Percentiles rank a stretch among this genome's conserved stretches.
Conservation (phyloP, 2,329 filamentous ascomycete species). For the Escovopsis sp. region DNA sequence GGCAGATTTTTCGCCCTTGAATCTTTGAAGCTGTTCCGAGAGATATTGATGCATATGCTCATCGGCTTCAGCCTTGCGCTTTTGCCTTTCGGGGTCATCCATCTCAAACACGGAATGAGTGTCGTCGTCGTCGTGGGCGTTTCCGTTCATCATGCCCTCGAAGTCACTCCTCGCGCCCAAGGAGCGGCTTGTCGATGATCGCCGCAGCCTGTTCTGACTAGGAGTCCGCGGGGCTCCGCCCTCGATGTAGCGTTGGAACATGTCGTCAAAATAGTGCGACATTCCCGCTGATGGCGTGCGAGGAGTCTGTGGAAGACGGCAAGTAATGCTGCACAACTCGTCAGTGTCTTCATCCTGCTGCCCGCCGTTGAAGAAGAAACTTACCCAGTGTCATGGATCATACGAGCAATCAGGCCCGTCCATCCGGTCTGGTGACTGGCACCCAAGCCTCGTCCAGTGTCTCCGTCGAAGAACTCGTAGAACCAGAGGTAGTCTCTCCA, state of each 20-base stretch:
- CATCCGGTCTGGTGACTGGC: conserved; percentile 93
- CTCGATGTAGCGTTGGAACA: conserved; percentile 40
- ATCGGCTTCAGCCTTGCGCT: conserved; percentile 41
- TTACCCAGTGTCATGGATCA: conserved; percentile 96
- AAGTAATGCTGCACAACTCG: conserved; percentile 53
- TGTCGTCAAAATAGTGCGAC: conserved; percentile 90
- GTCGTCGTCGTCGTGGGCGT: conserved; percentile 29
- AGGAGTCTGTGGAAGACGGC: conserved; percentile 83
- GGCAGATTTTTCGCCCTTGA: conserved; percentile 28
- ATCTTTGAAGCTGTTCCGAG: conserved; percentile 60
- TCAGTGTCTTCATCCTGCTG: not conserved
- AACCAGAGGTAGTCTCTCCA: conserved; percentile 85
- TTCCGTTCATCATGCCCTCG: conserved; percentile 33
- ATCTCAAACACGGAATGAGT: conserved; percentile 16
- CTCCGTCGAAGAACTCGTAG: conserved; percentile 94
- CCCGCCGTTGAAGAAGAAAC: conserved; percentile 16
- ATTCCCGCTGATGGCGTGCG: conserved; percentile 73
- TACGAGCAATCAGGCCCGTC: conserved; percentile 88
- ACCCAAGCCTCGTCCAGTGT: conserved; percentile 75
- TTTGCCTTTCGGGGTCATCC: conserved; percentile 28
- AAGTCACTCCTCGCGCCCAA: conserved; percentile 78
- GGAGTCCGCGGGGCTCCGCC: conserved; percentile 22
- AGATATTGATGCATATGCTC: conserved; percentile 70
- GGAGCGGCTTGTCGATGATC: conserved; percentile 69
- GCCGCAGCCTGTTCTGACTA: conserved; percentile 35